Evolutionary conservation across 176 grass and related monocot species (phyloP).

Genomic region (Coix lacrymajobi): DNA sequence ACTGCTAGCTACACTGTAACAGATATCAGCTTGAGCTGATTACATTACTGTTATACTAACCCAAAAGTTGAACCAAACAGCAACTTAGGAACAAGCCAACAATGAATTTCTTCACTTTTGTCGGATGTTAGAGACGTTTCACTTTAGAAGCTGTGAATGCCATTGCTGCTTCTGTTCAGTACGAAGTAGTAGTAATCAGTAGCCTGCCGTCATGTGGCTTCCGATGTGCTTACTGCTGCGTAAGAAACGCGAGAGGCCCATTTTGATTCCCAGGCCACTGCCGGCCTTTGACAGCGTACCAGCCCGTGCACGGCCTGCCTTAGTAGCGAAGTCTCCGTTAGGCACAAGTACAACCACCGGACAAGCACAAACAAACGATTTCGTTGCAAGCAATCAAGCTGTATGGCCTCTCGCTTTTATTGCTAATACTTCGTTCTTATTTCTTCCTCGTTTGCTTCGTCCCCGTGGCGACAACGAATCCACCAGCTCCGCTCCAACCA

Average conservation of each 20-base stretch:
- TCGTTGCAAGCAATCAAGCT: neutral
- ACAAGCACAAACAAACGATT: neutral
- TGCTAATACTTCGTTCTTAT: neutral
- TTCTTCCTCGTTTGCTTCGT: constrained; percentile 11
- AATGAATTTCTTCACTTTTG: no score
- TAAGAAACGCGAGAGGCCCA: neutral
- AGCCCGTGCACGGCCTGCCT: neutral
- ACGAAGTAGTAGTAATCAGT: no score
- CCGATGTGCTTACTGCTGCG: neutral
- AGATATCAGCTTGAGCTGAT: no score
- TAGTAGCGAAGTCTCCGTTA: neutral
- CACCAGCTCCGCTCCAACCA: neutral
- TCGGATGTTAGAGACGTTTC: no score
- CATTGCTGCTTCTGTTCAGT: neutral
- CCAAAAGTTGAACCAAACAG: no score
- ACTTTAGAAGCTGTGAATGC: no score
- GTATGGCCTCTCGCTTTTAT: neutral
- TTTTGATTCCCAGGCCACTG: neutral
- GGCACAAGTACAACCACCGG: neutral
- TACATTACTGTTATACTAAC: no score
- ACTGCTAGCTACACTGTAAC: no score
- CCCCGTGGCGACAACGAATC: neutral
- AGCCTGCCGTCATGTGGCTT: no score
- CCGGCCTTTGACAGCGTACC: neutral
- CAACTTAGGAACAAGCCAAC: no score